A percentile compares a stretch with the other conserved stretches of the same genome.
These are phyloP conservation scores for Dinochytrium kinnereticum DNA, from an alignment of 371 early-diverging fungal genomes.

Conservation along the genomic window DNA sequence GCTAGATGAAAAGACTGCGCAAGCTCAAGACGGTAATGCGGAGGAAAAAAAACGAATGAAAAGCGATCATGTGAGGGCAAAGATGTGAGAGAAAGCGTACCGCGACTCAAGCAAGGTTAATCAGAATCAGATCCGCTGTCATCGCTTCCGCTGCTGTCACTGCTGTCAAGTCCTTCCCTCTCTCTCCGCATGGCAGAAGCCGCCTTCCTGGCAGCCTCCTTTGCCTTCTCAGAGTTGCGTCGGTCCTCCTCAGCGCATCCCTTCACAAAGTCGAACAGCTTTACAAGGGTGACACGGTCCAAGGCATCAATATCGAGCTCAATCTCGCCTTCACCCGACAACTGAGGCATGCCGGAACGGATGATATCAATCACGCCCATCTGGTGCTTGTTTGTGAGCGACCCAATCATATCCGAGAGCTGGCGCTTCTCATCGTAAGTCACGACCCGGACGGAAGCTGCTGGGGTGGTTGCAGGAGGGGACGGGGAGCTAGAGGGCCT, in stretches of 20 bases:
- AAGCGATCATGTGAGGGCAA: too few relatives aligned
- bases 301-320: slow-evolving; percentile 91
- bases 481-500: slow-evolving; percentile 7
- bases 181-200: not conserved
- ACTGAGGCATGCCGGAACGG: slow-evolving; percentile 24
- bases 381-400: not conserved
- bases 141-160: not conserved
- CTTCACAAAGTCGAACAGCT: slow-evolving; percentile 77
- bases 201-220: not conserved
- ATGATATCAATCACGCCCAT: slow-evolving; percentile 8
- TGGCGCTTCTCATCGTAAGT: slow-evolving; percentile 88
- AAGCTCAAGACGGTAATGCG: too few relatives aligned
- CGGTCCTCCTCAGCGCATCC: slow-evolving; percentile 14
- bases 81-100: too few relatives aligned
- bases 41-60: too few relatives aligned
- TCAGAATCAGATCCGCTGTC: not conserved
- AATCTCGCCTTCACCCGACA: slow-evolving; percentile 50
- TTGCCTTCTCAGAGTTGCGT: slow-evolving; percentile 1
- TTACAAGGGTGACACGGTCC: slow-evolving; percentile 75
- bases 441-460: slow-evolving; percentile 40
- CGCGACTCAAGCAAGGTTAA: too few relatives aligned
- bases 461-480: not conserved
- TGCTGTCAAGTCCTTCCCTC: not conserved
- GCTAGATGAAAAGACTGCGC: too few relatives aligned
- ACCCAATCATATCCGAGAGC: slow-evolving; percentile 55